A percentile compares a stretch with the other conserved stretches of the same genome.
These are phyloP conservation scores for Zopfia rhizophila DNA, from an alignment of 2,329 filamentous ascomycete genomes.

Conservation along the genomic window DNA sequence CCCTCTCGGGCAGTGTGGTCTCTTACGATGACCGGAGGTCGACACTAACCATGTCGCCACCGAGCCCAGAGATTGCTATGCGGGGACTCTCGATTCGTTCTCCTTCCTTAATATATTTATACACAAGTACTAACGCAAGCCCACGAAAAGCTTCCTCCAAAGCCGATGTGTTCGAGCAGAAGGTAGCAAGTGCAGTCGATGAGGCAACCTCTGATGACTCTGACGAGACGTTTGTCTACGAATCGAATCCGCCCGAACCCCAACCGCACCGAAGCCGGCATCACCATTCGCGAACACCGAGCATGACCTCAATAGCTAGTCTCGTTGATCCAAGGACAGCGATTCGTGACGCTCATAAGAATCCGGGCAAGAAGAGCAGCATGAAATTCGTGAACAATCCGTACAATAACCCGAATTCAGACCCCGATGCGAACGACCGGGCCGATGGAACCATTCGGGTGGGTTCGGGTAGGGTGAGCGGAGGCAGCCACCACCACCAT, in stretches of 20 bases:
- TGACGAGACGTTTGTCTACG: conserved; percentile 98
- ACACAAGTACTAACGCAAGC: conserved; percentile 48
- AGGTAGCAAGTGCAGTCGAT: conserved; percentile 94
- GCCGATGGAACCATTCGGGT: conserved; percentile 50
- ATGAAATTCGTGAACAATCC: conserved; percentile 94
- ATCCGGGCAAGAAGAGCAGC: conserved; percentile 81
- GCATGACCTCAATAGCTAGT: conserved; percentile 82
- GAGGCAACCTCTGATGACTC: conserved; percentile 97
- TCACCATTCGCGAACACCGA: conserved; percentile 89
- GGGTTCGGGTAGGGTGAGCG: conserved; percentile 58
- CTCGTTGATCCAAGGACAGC: conserved; percentile 68
- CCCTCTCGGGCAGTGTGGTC: conserved; percentile 39
- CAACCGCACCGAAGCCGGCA: conserved; percentile 75
- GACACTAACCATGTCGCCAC: conserved; percentile 35
- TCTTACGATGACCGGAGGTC: conserved; percentile 44
- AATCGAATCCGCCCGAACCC: conserved; percentile 84
- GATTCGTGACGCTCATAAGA: conserved; percentile 70
- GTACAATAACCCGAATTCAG: conserved; percentile 70
- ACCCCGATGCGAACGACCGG: conserved; percentile 53
- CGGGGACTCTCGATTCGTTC: conserved; percentile 32
- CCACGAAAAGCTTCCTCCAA: conserved; percentile 80
- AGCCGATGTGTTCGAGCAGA: conserved; percentile 97
- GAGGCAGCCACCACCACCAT: conserved; percentile 81
- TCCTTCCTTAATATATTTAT: conserved; percentile 45
- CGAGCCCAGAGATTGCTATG: conserved; percentile 37